These are phyloP conservation scores for Trametes versicolor DNA, from an alignment of 1,284 basidiomycete species.

Conservation along the genomic window DNA sequence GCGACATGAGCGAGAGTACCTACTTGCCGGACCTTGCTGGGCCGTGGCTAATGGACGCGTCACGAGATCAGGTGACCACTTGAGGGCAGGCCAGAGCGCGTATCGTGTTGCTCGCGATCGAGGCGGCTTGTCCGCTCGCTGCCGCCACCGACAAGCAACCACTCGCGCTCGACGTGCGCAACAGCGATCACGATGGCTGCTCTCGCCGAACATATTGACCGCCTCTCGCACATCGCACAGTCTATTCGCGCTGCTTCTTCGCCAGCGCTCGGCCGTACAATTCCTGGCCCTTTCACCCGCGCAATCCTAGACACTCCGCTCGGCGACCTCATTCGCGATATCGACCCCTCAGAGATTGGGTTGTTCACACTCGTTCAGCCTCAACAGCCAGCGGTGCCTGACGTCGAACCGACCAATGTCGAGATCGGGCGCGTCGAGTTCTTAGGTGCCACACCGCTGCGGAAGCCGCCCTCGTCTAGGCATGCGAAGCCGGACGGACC, in stretches of 20 bases:
- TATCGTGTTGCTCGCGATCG: constrained; percentile 13
- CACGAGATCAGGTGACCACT: constrained; percentile 5
- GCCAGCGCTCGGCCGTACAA: constrained; percentile 23
- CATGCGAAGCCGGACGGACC: constrained; percentile 52
- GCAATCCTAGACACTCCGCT: constrained; percentile 71
- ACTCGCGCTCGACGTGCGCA: neutral
- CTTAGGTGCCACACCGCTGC: constrained; percentile 73
- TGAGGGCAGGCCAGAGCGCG: constrained; percentile 28
- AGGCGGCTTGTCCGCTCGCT: neutral
- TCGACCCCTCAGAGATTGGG: constrained; percentile 78
- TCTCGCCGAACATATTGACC: constrained; percentile 55
- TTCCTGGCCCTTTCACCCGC: constrained; percentile 55
- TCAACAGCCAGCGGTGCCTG: constrained; percentile 36
- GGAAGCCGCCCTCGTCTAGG: constrained; percentile 51
- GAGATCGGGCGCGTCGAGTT: constrained; percentile 72
- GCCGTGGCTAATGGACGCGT: neutral
- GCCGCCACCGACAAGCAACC: neutral
- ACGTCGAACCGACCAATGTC: constrained; percentile 46
- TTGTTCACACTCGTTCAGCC: constrained; percentile 67
- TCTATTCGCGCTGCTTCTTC: constrained; percentile 47
- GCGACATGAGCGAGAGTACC: no score
- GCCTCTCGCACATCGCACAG: constrained; percentile 48
- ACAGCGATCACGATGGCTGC: constrained; percentile 47
- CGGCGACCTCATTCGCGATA: constrained; percentile 79
- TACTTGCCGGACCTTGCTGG: no score